phyloP scores from a whole-genome alignment of 164 flowering plant genomes.

The Liquidambar formosana region DNA sequence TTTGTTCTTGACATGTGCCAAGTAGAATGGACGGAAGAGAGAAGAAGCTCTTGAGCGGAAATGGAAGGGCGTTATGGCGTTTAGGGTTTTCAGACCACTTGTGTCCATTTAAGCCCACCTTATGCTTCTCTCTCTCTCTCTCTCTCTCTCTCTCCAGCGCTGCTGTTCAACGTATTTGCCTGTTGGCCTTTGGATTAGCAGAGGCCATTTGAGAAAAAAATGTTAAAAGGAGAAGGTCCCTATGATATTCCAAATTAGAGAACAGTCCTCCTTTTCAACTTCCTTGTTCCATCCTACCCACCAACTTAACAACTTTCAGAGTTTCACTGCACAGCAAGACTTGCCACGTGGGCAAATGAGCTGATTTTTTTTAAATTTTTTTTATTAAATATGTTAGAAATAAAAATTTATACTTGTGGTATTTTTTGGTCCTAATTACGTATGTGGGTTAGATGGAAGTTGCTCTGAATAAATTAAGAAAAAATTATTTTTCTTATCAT shows the following conservation, averaged over 20 bases:
- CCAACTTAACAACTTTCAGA: neutral
- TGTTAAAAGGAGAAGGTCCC: neutral
- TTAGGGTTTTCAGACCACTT: slow-evolving; percentile 37
- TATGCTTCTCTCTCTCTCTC: neutral
- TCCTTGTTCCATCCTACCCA: neutral
- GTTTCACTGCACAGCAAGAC: too few species aligned
- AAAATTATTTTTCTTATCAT: too few species aligned
- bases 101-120: slow-evolving; percentile 36
- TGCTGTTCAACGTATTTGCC: neutral
- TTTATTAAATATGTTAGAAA: too few species aligned
- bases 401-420: too few species aligned
- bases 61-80: slow-evolving; percentile 24
- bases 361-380: too few species aligned
- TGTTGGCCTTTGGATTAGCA: neutral
- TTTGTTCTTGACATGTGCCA: slow-evolving; percentile 18
- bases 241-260: neutral
- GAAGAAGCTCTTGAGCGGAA: slow-evolving; percentile 28
- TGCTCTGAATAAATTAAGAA: too few species aligned
- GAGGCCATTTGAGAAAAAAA: neutral
- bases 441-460: too few species aligned
- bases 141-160: neutral
- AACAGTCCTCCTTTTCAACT: neutral
- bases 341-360: too few species aligned
- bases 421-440: too few species aligned
- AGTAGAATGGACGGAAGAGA: slow-evolving; percentile 20